Conservation (phyloP, 345 rosid species). For the Salix koriyanagi region DNA sequence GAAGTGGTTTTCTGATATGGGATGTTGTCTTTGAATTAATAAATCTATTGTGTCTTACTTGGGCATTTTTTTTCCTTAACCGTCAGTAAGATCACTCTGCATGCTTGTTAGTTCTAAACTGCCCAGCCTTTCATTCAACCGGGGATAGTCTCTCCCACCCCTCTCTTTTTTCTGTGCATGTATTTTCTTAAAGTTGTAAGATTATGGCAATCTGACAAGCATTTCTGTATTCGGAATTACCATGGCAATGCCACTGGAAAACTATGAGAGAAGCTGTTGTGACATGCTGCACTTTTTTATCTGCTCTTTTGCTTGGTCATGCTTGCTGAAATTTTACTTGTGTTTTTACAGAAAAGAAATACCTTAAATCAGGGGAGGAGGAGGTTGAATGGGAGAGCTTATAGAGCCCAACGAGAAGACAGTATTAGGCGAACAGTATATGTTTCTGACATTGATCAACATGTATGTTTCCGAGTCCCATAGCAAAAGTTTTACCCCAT, state of each 20-base stretch:
- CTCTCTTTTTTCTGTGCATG: background rate
- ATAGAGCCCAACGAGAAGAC: constrained; percentile 63
- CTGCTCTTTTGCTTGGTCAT: background rate
- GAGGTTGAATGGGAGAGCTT: constrained; percentile 55
- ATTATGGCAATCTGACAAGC: background rate
- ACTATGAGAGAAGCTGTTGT: background rate
- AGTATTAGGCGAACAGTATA: constrained; percentile 56
- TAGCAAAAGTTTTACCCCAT: background rate
- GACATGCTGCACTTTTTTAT: background rate
- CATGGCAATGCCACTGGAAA: background rate
- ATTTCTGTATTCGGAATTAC: background rate
- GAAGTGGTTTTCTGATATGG: background rate
- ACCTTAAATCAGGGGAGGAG: constrained; percentile 54
- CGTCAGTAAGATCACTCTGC: background rate
- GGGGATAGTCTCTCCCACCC: background rate
- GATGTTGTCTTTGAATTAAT: background rate
- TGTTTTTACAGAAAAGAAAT: constrained; percentile 50
- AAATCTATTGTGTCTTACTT: background rate
- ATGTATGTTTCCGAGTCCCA: constrained; percentile 29
- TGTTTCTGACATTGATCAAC: constrained; percentile 61
- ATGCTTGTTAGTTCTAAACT: background rate
- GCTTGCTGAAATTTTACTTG: constrained; percentile 5
- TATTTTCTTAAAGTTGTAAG: background rate
- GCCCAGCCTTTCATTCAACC: background rate
- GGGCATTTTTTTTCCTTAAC: background rate